Evolutionary conservation across 768 basidiomycete species (phyloP).

Genomic region (Tulasnella sp.): DNA sequence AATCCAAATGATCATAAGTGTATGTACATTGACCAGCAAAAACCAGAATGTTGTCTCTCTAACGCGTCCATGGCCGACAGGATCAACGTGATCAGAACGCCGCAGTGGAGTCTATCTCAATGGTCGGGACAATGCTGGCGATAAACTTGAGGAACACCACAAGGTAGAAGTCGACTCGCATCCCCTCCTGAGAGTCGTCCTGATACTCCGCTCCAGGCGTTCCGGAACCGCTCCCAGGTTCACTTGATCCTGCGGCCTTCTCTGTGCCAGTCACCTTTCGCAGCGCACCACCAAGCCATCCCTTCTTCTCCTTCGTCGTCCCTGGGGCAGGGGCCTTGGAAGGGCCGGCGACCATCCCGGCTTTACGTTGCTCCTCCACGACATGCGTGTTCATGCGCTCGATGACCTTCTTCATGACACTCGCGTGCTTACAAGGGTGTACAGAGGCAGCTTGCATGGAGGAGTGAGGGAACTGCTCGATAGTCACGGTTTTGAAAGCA

Average conservation of each 20-base stretch:
- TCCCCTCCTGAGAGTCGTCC: conserved; percentile 65
- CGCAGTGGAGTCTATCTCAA: conserved; percentile 92
- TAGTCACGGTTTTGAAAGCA: conserved; percentile 96
- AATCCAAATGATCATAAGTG: background rate
- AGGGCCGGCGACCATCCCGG: conserved; percentile 21
- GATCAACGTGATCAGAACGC: conserved; percentile 28
- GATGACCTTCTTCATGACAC: conserved; percentile 99
- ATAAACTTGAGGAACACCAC: conserved; percentile 99
- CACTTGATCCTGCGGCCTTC: background rate
- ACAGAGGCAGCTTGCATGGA: conserved; percentile 81
- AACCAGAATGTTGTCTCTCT: background rate
- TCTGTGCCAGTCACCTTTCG: conserved; percentile 51
- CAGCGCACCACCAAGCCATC: conserved; percentile 58
- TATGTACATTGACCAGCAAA: background rate
- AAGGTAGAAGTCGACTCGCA: conserved; percentile 96
- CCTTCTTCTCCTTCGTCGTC: conserved; percentile 50
- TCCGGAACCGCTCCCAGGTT: background rate
- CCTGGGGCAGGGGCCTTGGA: conserved; percentile 25
- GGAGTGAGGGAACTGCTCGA: conserved; percentile 96
- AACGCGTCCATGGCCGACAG: background rate
- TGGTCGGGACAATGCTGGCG: conserved; percentile 95
- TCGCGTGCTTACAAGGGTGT: conserved; percentile 97
- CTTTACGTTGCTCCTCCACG: conserved; percentile 68
- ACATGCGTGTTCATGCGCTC: conserved; percentile 93
- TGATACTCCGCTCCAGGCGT: conserved; percentile 32